These are phyloP conservation scores for Trametes cinnabarina DNA, from an alignment of 768 basidiomycete genomes.

Conservation along the genomic window DNA sequence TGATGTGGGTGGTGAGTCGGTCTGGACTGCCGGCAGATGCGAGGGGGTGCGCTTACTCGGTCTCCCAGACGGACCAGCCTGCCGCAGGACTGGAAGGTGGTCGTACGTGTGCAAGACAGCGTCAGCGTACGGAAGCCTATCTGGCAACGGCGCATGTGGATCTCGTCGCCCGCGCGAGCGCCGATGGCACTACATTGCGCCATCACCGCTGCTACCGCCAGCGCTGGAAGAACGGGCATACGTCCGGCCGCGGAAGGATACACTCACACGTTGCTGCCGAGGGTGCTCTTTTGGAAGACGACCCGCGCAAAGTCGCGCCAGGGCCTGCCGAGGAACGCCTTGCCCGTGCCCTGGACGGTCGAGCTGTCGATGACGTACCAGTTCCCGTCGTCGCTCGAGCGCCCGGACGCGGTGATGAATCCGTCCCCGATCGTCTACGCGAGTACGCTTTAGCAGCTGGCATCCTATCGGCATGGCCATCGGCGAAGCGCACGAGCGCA, in stretches of 20 bases:
- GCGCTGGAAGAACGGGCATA: neutral
- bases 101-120: neutral
- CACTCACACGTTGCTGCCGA: slow-evolving; percentile 23
- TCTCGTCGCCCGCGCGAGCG: too few species aligned
- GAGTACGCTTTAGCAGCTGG: neutral
- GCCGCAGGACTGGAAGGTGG: slow-evolving; percentile 17
- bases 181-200: too few species aligned
- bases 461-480: neutral
- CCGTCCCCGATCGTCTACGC: slow-evolving; percentile 22
- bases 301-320: slow-evolving; percentile 30
- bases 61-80: slow-evolving; percentile 29
- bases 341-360: slow-evolving; percentile 26
- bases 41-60: slow-evolving; percentile 1
- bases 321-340: slow-evolving; percentile 27
- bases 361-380: slow-evolving; percentile 27
- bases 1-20: neutral
- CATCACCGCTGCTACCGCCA: too few species aligned
- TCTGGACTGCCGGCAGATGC: too few species aligned
- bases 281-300: slow-evolving; percentile 28
- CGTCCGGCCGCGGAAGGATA: neutral
- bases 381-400: slow-evolving; percentile 22
- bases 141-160: too few species aligned
- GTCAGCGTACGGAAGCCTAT: neutral
- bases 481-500: neutral
- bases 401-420: slow-evolving; percentile 25